A percentile compares a stretch with the other conserved stretches of the same genome.
These are phyloP conservation scores for Scytalidium sp. DNA, from an alignment of 2,329 filamentous ascomycete species.

Conservation along the genomic window DNA sequence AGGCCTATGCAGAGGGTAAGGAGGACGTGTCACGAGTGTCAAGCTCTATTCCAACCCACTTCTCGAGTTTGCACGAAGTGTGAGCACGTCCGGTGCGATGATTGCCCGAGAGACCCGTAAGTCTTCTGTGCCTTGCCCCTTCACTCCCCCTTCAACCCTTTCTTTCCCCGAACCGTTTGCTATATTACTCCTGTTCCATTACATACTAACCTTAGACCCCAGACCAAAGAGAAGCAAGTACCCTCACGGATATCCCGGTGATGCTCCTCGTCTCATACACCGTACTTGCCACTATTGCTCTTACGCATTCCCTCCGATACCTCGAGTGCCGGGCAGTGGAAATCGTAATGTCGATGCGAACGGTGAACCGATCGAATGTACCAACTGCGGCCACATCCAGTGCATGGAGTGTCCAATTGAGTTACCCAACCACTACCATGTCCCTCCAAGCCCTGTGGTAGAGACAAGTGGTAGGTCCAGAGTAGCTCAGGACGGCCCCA, in stretches of 20 bases:
- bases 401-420: not conserved
- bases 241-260: slow-evolving; percentile 67
- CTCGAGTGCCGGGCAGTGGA: not conserved
- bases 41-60: slow-evolving; percentile 55
- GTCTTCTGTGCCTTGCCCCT: slow-evolving; percentile 31
- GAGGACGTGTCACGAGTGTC: slow-evolving; percentile 74
- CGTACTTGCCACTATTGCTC: not conserved
- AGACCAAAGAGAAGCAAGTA: slow-evolving; percentile 68
- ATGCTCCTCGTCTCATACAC: slow-evolving; percentile 28
- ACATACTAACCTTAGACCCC: slow-evolving; percentile 11
- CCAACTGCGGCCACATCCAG: not conserved
- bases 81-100: slow-evolving; percentile 71
- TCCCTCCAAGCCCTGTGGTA: not conserved
- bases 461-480: not conserved
- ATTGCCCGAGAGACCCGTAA: slow-evolving; percentile 78
- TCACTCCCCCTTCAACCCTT: not conserved
- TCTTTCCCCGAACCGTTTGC: not conserved
- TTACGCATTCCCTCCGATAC: not conserved
- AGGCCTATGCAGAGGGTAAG: slow-evolving; percentile 70
- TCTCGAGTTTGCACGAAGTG: slow-evolving; percentile 67
- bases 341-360: not conserved
- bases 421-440: not conserved
- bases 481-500: not conserved
- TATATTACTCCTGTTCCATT: not conserved
- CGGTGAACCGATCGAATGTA: not conserved